phyloP scores from a whole-genome alignment of 2,329 filamentous ascomycete genomes.

The Aspergillus neotritici region DNA sequence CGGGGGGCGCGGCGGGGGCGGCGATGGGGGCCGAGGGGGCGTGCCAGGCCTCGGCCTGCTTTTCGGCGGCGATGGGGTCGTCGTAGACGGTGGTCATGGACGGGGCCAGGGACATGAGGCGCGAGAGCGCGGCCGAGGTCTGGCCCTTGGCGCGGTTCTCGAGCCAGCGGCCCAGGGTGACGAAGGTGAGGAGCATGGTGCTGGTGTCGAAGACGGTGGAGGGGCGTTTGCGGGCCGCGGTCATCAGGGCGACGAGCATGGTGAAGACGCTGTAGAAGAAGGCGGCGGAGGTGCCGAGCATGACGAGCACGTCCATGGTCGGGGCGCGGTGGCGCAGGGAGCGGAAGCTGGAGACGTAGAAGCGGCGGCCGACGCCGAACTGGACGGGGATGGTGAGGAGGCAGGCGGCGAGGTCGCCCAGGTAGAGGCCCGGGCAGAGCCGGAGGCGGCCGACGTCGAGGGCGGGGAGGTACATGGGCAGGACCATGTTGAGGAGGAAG shows the following conservation, averaged over 20 bases:
- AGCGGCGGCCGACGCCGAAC: slow-evolving; percentile 91
- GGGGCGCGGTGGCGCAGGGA: slow-evolving; percentile 84
- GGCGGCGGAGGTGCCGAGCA: slow-evolving; percentile 86
- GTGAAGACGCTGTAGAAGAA: slow-evolving; percentile 91
- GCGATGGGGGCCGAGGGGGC: slow-evolving; percentile 65
- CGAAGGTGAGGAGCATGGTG: slow-evolving; percentile 96
- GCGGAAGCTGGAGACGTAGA: slow-evolving; percentile 90
- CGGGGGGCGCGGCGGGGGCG: slow-evolving; percentile 82
- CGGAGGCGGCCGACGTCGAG: slow-evolving; percentile 70
- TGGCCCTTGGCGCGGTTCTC: slow-evolving; percentile 95
- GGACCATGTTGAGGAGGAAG: slow-evolving; percentile 84
- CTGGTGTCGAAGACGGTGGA: slow-evolving; percentile 94
- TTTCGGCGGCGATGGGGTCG: slow-evolving; percentile 88
- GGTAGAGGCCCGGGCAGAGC: slow-evolving; percentile 68
- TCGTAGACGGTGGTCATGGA: slow-evolving; percentile 96
- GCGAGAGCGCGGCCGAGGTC: slow-evolving; percentile 87
- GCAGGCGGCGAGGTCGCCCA: slow-evolving; percentile 82
- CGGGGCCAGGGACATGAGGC: slow-evolving; percentile 90
- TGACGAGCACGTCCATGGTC: slow-evolving; percentile 96
- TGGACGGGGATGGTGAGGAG: slow-evolving; percentile 85
- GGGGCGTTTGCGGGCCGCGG: slow-evolving; percentile 71
- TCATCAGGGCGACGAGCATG: slow-evolving; percentile 74
- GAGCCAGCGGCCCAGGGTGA: slow-evolving; percentile 81
- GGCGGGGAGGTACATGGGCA: slow-evolving; percentile 74
- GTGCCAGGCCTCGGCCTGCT: slow-evolving; percentile 76